Evolutionary conservation across 148 eudicot genomes (phyloP).

Genomic region (Diospyros lotus): DNA sequence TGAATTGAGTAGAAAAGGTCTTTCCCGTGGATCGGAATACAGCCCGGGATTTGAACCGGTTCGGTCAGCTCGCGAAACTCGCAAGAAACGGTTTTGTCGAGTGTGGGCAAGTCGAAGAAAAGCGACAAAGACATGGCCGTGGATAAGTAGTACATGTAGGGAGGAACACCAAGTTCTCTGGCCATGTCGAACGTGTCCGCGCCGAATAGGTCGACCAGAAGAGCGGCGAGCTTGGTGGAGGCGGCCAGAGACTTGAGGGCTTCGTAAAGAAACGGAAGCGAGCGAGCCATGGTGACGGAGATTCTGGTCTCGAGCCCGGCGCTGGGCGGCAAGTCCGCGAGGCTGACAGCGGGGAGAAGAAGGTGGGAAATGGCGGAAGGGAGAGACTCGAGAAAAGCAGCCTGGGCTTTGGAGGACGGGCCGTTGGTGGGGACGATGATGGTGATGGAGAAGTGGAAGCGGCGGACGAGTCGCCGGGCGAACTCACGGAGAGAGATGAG

Average conservation of each 20-base stretch:
- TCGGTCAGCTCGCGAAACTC: slow-evolving; percentile 36
- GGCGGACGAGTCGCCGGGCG: slow-evolving; percentile 8
- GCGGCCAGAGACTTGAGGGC: background rate
- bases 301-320: slow-evolving; percentile 33
- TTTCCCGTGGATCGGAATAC: slow-evolving; percentile 34
- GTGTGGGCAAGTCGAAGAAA: slow-evolving; percentile 22
- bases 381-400: background rate
- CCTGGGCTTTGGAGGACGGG: background rate
- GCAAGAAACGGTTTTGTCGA: slow-evolving; percentile 33
- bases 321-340: slow-evolving; percentile 32
- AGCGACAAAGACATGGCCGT: slow-evolving; percentile 41
- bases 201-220: slow-evolving; percentile 45
- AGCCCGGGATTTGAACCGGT: slow-evolving; percentile 41
- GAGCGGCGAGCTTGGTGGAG: background rate
- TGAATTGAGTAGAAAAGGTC: slow-evolving; percentile 43
- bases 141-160: slow-evolving; percentile 32
- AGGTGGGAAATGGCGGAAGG: slow-evolving; percentile 1
- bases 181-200: slow-evolving; percentile 43
- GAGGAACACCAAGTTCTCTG: slow-evolving; percentile 23
- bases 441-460: background rate
- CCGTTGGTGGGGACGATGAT: slow-evolving; percentile 9
- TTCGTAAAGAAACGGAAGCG: slow-evolving; percentile 32
- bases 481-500: slow-evolving; percentile 15
- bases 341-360: slow-evolving; percentile 29
- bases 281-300: slow-evolving; percentile 25